Conservation (phyloP, 2,329 filamentous ascomycete genomes). For the Neopestalotiopsis sp. region DNA sequence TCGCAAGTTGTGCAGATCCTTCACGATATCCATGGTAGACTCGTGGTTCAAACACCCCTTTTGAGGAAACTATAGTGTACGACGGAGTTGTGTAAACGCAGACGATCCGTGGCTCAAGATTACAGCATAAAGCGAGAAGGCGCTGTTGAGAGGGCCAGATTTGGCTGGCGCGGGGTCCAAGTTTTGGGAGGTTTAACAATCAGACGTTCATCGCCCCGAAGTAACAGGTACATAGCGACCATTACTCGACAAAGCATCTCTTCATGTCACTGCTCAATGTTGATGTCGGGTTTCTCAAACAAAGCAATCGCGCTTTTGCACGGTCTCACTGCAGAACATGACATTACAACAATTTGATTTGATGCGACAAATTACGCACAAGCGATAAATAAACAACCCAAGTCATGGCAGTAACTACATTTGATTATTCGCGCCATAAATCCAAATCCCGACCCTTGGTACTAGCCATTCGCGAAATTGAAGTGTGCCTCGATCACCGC, state of each 20-base stretch:
- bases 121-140: no score
- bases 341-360: background rate
- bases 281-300: background rate
- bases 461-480: background rate
- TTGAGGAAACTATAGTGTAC: no score
- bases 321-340: background rate
- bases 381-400: background rate
- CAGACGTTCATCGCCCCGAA: no score
- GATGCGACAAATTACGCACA: background rate
- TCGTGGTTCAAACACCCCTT: no score
- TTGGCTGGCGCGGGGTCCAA: no score
- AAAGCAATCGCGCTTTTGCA: background rate
- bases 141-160: no score
- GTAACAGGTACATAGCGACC: no score
- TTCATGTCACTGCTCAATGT: background rate
- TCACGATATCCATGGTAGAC: no score
- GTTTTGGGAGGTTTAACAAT: no score
- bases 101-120: no score
- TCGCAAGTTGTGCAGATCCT: no score
- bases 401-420: background rate
- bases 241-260: background rate
- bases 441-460: background rate
- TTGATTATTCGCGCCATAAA: background rate
- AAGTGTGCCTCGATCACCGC: background rate
- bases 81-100: no score